Conservation (phyloP, 768 basidiomycete genomes). For the Mycena galericulata region DNA sequence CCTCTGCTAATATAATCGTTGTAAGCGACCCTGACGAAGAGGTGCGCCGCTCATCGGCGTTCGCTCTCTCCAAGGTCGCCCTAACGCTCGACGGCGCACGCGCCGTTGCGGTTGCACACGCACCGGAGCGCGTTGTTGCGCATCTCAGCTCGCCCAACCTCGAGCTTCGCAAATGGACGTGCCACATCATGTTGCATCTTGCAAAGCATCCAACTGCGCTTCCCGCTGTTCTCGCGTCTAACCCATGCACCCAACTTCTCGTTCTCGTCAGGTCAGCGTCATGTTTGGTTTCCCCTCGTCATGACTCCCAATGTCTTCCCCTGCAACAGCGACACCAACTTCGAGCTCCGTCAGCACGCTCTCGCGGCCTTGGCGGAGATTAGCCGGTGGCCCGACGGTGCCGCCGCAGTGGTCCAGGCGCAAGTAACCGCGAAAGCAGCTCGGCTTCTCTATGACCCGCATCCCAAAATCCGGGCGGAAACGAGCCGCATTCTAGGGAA, state of each 20-base stretch:
- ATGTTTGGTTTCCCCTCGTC: not conserved
- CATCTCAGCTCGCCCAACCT: not conserved
- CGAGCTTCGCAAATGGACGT: not conserved
- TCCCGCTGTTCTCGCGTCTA: not conserved
- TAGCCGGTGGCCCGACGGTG: not conserved
- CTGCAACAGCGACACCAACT: not conserved
- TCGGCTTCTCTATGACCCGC: not conserved
- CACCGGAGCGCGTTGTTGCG: not conserved
- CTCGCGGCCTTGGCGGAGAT: not conserved
- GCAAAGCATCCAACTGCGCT: not conserved
- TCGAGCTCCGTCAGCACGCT: not conserved
- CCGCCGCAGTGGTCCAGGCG: not conserved
- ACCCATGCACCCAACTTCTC: not conserved
- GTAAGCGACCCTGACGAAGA: not conserved
- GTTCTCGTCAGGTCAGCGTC: not conserved
- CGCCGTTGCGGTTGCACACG: not conserved
- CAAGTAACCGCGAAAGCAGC: not conserved
- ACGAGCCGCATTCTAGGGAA: not conserved
- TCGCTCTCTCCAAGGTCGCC: not conserved
- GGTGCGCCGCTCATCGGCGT: not conserved
- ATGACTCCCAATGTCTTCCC: not conserved
- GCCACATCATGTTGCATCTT: not conserved
- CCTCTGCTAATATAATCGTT: not conserved
- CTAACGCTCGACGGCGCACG: not conserved
- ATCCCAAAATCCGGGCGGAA: not conserved